These are phyloP conservation scores for Trapa bicornis DNA, from an alignment of 345 rosid species.

Conservation along the genomic window DNA sequence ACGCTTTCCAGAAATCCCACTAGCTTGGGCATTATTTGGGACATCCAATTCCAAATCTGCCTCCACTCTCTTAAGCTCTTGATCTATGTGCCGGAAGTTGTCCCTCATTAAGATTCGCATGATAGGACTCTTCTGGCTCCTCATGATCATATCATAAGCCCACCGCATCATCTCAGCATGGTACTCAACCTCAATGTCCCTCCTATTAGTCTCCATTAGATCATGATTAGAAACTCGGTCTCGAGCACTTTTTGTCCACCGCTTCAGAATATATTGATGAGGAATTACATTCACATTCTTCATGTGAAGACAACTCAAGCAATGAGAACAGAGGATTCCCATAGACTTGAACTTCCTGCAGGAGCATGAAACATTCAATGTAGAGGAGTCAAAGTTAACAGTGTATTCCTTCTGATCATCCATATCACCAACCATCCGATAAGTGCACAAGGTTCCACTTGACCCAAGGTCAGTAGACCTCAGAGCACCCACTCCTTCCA, in stretches of 20 bases:
- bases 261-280: slow-evolving; percentile 5
- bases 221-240: slow-evolving; percentile 6
- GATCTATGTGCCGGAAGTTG: slow-evolving; percentile 7
- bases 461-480: slow-evolving; percentile 5
- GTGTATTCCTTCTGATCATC: slow-evolving; percentile 2
- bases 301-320: slow-evolving; percentile 8
- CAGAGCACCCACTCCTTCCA: slow-evolving; percentile 9
- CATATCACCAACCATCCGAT: slow-evolving; percentile 8
- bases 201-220: not conserved
- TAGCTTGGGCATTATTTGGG: not conserved
- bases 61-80: slow-evolving; percentile 5
- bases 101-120: slow-evolving; percentile 1
- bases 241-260: not conserved
- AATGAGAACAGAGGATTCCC: slow-evolving; percentile 9
- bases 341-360: slow-evolving; percentile 8
- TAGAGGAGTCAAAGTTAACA: slow-evolving; percentile 5
- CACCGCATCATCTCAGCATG: slow-evolving; percentile 9
- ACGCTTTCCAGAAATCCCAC: slow-evolving; percentile 5
- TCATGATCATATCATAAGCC: slow-evolving; percentile 7
- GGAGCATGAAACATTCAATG: slow-evolving; percentile 5
- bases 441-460: slow-evolving; percentile 2
- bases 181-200: slow-evolving; percentile 6
- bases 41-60: slow-evolving; percentile 3
- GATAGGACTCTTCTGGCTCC: slow-evolving; percentile 5
- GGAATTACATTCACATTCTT: not conserved